These are phyloP conservation scores for Aspergillus aculeatus DNA, from an alignment of 2,329 filamentous ascomycete species.

Conservation along the genomic window DNA sequence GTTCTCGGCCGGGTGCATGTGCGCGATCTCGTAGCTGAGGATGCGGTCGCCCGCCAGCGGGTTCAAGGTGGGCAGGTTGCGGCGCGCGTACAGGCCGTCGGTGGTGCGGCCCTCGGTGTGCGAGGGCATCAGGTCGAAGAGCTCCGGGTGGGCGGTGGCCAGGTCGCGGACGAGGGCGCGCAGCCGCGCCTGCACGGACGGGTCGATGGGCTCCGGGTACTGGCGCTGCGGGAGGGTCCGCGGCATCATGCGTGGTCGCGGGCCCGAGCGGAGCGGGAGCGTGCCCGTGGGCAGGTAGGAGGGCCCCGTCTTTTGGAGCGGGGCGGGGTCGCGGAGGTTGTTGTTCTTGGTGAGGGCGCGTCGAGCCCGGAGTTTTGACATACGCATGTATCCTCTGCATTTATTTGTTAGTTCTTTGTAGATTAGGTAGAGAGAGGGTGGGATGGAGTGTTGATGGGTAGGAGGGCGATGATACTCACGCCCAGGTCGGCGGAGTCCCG, in stretches of 20 bases:
- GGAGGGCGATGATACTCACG: not conserved
- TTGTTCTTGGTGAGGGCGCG: not conserved
- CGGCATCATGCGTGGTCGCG: not conserved
- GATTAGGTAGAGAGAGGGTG: no score
- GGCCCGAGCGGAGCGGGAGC: not conserved
- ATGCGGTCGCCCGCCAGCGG: not conserved
- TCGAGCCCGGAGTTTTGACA: not conserved
- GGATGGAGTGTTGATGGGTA: no score
- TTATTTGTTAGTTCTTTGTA: no score
- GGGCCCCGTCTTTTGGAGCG: not conserved
- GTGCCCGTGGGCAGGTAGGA: not conserved
- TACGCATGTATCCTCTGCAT: not conserved
- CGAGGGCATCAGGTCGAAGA: not conserved
- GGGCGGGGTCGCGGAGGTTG: not conserved
- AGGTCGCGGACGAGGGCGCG: not conserved
- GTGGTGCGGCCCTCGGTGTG: not conserved
- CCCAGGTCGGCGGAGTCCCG: not conserved
- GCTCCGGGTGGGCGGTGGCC: not conserved
- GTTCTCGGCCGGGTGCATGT: not conserved
- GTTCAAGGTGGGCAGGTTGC: not conserved
- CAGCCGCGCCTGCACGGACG: not conserved
- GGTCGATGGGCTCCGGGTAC: not conserved
- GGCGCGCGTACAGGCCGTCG: slow-evolving; percentile 1
- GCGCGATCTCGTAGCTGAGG: not conserved
- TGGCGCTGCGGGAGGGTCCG: not conserved